phyloP scores from a whole-genome alignment of 78 protist genomes.

The Dictyostelium intermedium region DNA sequence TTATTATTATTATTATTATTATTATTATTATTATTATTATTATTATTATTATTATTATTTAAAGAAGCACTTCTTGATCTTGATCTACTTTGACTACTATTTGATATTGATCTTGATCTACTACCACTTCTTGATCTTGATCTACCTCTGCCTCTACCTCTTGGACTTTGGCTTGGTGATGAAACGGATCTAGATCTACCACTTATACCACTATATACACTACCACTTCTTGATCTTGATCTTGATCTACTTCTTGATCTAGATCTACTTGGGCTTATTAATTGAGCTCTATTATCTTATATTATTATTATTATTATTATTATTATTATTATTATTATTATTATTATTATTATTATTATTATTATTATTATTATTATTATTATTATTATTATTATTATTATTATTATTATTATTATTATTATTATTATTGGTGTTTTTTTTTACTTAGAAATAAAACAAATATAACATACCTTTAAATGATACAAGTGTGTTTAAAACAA shows the following conservation, averaged over 20 bases:
- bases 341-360: background rate
- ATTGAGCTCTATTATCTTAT: conserved; percentile 17
- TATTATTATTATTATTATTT: background rate
- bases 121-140: conserved; percentile 4
- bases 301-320: background rate
- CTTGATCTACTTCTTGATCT: background rate
- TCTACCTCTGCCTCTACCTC: background rate
- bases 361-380: background rate
- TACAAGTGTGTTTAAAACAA: too few relatives aligned
- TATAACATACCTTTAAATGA: too few relatives aligned
- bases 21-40: background rate
- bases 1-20: too few relatives aligned
- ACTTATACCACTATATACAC: background rate
- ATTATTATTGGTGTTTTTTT: too few relatives aligned
- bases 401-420: background rate
- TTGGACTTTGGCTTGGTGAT: background rate
- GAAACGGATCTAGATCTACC: background rate
- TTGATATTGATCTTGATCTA: background rate
- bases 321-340: background rate
- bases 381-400: background rate
- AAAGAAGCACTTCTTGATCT: background rate
- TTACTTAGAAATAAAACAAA: too few relatives aligned
- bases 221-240: background rate
- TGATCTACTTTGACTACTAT: background rate
- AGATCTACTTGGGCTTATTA: conserved; percentile 33